A percentile compares a stretch with the other conserved stretches of the same genome.
phyloP scores from a whole-genome alignment of 345 rosid species.

The Hevea brasiliensis region DNA sequence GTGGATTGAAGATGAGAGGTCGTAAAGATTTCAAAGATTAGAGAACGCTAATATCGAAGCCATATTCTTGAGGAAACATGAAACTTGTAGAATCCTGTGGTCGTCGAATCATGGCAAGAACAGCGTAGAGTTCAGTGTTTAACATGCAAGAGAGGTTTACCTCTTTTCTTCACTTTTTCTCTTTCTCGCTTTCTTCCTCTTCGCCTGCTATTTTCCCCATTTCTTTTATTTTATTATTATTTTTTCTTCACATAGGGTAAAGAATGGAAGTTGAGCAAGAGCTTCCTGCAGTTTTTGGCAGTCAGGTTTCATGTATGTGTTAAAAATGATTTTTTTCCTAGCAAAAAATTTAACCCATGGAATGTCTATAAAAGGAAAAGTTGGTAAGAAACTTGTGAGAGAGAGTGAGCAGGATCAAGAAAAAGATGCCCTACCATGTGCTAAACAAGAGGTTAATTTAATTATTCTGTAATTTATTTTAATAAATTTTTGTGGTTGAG shows the following conservation, averaged over 20 bases:
- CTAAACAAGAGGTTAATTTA: constrained; percentile 30
- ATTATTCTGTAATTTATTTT: not conserved
- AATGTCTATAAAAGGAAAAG: no score
- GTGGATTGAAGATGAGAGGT: constrained; percentile 83
- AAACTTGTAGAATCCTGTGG: constrained; percentile 41
- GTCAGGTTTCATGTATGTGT: no score
- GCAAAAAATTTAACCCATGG: not conserved
- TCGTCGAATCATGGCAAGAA: constrained; percentile 75
- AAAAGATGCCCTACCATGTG: constrained; percentile 23
- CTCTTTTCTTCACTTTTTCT: constrained; percentile 49
- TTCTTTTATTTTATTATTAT: not conserved
- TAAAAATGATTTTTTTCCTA: not conserved
- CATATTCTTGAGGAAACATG: constrained; percentile 54
- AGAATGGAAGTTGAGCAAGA: no score
- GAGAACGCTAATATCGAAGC: constrained; percentile 46
- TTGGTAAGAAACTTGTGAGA: not conserved
- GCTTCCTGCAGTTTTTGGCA: no score
- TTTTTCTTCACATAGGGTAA: no score
- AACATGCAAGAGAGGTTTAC: constrained; percentile 82
- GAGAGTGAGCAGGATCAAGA: not conserved
- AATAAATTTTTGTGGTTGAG: constrained; percentile 21
- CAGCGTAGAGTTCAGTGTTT: constrained; percentile 86
- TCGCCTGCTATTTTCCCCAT: constrained; percentile 15
- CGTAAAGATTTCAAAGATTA: constrained; percentile 79
- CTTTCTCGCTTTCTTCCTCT: constrained; percentile 24